These are phyloP conservation scores for Fusarium verticillioides DNA, from an alignment of 2,329 filamentous ascomycete species.

Conservation along the genomic window DNA sequence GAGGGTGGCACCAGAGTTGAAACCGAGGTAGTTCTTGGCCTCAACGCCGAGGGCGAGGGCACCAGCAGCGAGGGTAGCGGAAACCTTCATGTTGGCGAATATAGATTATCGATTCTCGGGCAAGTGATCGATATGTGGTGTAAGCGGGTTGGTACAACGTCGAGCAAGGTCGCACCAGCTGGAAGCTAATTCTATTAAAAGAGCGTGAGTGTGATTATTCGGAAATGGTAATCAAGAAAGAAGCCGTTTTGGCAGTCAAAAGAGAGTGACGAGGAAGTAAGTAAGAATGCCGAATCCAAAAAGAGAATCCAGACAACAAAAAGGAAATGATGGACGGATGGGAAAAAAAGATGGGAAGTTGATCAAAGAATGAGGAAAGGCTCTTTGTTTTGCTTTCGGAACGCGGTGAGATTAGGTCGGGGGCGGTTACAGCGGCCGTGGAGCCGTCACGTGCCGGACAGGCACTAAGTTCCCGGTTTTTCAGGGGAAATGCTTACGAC, in stretches of 20 bases:
- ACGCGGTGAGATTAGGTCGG: constrained; percentile 42
- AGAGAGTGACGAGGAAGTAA: constrained; percentile 42
- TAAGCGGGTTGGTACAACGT: constrained; percentile 28
- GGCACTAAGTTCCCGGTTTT: constrained; percentile 37
- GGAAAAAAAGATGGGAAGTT: constrained; percentile 8
- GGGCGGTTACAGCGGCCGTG: constrained; percentile 23
- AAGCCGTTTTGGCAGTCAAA: constrained; percentile 31
- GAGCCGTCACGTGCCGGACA: constrained; percentile 34
- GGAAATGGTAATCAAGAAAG: constrained; percentile 29
- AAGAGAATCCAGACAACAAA: constrained; percentile 25
- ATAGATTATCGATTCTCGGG: constrained; percentile 19
- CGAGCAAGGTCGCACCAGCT: constrained; percentile 23
- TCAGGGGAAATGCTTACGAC: constrained; percentile 41
- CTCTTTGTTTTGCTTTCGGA: constrained; percentile 33
- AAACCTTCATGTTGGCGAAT: constrained; percentile 56
- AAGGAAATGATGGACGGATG: constrained; percentile 25
- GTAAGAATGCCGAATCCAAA: constrained; percentile 36
- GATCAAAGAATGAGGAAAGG: constrained; percentile 31
- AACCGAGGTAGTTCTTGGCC: constrained; percentile 62
- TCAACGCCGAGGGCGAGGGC: constrained; percentile 54
- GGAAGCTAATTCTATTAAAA: constrained; percentile 31
- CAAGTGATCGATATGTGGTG: constrained; percentile 20
- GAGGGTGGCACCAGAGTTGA: constrained; percentile 62
- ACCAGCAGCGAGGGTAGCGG: constrained; percentile 52
- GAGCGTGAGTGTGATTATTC: constrained; percentile 28